Evolutionary conservation across 371 early-diverging fungal species (phyloP), one percentile per base, ranked within the genome.

Genomic region (Mucor sp.): DNA sequence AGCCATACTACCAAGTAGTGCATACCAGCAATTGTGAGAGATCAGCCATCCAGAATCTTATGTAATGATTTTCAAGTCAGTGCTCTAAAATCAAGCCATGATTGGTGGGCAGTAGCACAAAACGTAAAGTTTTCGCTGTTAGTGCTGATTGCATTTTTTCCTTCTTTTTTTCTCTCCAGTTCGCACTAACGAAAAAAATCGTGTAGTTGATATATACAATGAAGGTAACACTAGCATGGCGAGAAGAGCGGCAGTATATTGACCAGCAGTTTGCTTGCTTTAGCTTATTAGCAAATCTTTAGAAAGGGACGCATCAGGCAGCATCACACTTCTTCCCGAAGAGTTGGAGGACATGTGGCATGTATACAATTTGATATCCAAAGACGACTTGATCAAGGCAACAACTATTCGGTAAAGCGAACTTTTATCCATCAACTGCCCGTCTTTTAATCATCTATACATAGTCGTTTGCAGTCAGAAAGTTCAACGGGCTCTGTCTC

Each of bases 331-430:
- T 25, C 80, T 80, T 58, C 93, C 98, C 7, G 97, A 98, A 73
- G 96, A 98, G 71, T 74, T 89, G 53, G 98, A 99, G 74, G 99
- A 97, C 79, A 95, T 99, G 94, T 99, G 99, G 98, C 96, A 97
- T 77, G 88, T 94, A 32, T 99, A 97, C 84, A 97, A 98, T 78
- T 83, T 99, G 44, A 91, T 99, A 59, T 80, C 87, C 15, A 85
- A 87, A 66, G 95, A 93, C 55, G 99, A 99, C 85, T 81, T 84
- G 69, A 84, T 99, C 58, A 86, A 89, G 70, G 94, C 95, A 9
- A 87, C 93, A 3, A 95, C 98, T 9, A 82, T 96, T 67, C 87
- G 97, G 94, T 94, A 85, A 43, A 33, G 28, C 21, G 12, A 7
- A 25, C 27, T 25, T 57, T 62, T 7, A 33, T 1, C 4, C 3